These are phyloP conservation scores for Exophiala oligosperma DNA, from an alignment of 2,329 filamentous ascomycete species.

Conservation along the genomic window DNA sequence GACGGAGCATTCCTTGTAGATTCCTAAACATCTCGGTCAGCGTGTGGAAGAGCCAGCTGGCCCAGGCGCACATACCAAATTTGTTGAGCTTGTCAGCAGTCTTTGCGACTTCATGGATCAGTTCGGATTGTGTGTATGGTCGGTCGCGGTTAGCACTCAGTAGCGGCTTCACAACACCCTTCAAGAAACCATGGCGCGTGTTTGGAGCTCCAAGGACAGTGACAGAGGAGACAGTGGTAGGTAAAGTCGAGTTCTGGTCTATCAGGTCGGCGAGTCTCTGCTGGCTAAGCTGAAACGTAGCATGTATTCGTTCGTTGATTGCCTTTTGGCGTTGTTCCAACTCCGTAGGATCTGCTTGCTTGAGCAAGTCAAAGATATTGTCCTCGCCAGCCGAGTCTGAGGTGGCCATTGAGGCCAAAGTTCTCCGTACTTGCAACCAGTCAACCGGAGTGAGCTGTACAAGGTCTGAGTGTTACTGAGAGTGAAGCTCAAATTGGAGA, in stretches of 20 bases:
- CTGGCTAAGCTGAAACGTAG: conserved; percentile 63
- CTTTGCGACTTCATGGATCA: conserved; percentile 69
- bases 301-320: conserved; percentile 58
- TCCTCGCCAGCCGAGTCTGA: conserved; percentile 14
- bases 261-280: conserved; percentile 66
- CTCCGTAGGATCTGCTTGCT: conserved; percentile 53
- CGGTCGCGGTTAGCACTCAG: conserved; percentile 66
- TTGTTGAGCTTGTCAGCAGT: conserved; percentile 73
- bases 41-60: not conserved
- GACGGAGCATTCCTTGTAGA: conserved; percentile 79
- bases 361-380: conserved; percentile 25
- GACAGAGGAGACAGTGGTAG: conserved; percentile 83
- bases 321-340: conserved; percentile 61
- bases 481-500: no score
- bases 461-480: not conserved
- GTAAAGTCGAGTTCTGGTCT: conserved; percentile 78
- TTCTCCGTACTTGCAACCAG: not conserved
- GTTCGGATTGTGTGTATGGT: conserved; percentile 76
- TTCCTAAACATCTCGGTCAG: conserved; percentile 55
- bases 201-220: conserved; percentile 78
- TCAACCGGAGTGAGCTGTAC: not conserved
- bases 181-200: conserved; percentile 81
- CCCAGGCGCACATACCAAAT: conserved; percentile 61
- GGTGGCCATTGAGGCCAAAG: conserved; percentile 16
- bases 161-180: conserved; percentile 76